phyloP scores from a whole-genome alignment of 352 stramenopile species.

The Blastocystis hominis region DNA sequence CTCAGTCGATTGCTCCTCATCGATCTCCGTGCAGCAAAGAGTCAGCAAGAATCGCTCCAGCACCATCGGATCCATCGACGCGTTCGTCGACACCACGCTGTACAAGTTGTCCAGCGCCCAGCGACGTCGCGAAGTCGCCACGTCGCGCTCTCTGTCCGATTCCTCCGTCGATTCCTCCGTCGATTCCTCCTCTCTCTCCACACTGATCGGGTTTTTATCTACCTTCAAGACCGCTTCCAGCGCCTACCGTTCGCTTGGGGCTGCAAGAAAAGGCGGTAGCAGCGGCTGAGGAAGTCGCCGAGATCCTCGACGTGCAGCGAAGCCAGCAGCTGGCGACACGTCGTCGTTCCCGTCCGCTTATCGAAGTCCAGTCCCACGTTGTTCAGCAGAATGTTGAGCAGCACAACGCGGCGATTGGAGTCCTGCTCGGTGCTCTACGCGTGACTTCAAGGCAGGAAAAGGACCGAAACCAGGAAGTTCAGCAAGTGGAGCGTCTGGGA shows the following conservation, averaged over 20 bases:
- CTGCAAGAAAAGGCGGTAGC: conserved; percentile 14
- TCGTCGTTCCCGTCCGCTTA: neutral
- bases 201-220: neutral
- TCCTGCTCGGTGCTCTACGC: neutral
- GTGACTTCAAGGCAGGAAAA: neutral
- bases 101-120: conserved; percentile 17
- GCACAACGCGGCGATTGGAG: neutral
- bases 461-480: neutral
- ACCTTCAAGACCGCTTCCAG: neutral
- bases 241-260: neutral
- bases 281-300: neutral
- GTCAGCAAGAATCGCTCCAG: neutral
- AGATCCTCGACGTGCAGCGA: neutral
- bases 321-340: conserved; percentile 4
- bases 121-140: neutral
- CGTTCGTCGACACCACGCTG: neutral
- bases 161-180: neutral
- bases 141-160: neutral
- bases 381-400: neutral
- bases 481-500: neutral
- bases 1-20: neutral
- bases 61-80: neutral
- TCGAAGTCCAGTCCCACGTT: conserved; percentile 21
- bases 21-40: neutral
- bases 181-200: neutral